Evolutionary conservation across 192 early-diverging fungal genomes (phyloP), one percentile per base, ranked within the genome.

Genomic region (Pilaira anomala): DNA sequence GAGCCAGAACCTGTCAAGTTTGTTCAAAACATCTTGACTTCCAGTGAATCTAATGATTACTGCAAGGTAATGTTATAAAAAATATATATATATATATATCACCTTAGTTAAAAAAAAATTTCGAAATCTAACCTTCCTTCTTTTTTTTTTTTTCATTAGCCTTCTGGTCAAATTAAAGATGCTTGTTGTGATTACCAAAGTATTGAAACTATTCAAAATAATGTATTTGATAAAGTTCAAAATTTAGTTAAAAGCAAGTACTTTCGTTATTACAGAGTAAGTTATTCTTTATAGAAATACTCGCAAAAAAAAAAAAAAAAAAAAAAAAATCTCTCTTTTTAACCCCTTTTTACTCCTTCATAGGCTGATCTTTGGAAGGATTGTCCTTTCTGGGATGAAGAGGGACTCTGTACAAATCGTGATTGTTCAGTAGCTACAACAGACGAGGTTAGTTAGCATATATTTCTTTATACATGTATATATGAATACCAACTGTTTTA

Each of bases 251-350:
- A 82, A 25, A 91, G 93, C 33, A 83, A 82, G 9, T 97, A 93
- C 73, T 99, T 97, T 75, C 76, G 91, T 53, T 95, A 95, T 72
- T 95, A 89, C 68, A 93, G 90, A 75, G 91, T 93, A 70, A 54
- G 25, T 42, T 13, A 41, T 33, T 4, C 8, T 21, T 50, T 53
- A 30, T 26, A n/a, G n/a, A n/a, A n/a, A n/a, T n/a, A n/a, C n/a
- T n/a, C n/a, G 18, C 45, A 46, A n/a, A 62, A 62, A 22, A 19
- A 19, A 42, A 48, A 30, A 19, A n/a, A 46, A 0, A 16, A 28
- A n/a, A n/a, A n/a, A n/a, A n/a, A n/a, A n/a, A n/a, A n/a, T n/a
- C n/a, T n/a, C n/a, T n/a, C n/a, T n/a, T 39, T 21, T 19, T 12
- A 33, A 25, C 48, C 29, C 42, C 59, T 44, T 26, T 44, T 41